Evolutionary conservation across 192 early-diverging fungal genomes (phyloP), one percentile per base, ranked within the genome.

Genomic region (Diversispora epigaea): DNA sequence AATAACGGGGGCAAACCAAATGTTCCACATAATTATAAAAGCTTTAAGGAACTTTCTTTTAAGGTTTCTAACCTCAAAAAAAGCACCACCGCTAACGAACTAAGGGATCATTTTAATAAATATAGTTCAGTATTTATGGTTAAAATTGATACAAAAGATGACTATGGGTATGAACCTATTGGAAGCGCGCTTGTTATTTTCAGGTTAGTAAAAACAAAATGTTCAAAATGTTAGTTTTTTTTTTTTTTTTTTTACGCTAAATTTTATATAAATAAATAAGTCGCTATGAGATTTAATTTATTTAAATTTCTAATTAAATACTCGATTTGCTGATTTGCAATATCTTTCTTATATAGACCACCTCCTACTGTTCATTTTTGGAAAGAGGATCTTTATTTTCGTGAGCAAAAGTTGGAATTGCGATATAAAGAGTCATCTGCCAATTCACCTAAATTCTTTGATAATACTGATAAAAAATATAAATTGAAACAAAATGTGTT

Each of bases 51-150:
- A 0, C 54, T 81, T 3, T 11, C 19, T 1, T n/a, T 83, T 4
- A 67, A 68, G 15, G 75, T 83, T 19, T 45, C 19, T 3, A 68
- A 77, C 0, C 61, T 80, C 6, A 50, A 63, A 14, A 15, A 22
- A 32, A n/a, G 32, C 0, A 10, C 74, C 10, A 75, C 50, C 0
- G 71, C 72, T 3, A 19, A 39, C 0, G 76, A 78, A 1, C 46
- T 83, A 2, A 78, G 47, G 49, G 66, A 77, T 9, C 5, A 43
- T 11, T 61, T 83, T 1, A 54, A 63, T 4, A 15, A 21, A 0
- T 77, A 76, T 73, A 77, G 82, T 1, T 47, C 57, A 39, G 25
- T 80, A 4, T 39, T 43, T 8, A 76, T 77, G 17, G 50, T 83
- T 11, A 71, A 60, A 21, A 60, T 80, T 10, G 82, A 83, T 3